A percentile compares a stretch with the other conserved stretches of the same genome.
These are phyloP conservation scores for Penicillium sp. DNA, from an alignment of 2,329 filamentous ascomycete species.

Conservation along the genomic window DNA sequence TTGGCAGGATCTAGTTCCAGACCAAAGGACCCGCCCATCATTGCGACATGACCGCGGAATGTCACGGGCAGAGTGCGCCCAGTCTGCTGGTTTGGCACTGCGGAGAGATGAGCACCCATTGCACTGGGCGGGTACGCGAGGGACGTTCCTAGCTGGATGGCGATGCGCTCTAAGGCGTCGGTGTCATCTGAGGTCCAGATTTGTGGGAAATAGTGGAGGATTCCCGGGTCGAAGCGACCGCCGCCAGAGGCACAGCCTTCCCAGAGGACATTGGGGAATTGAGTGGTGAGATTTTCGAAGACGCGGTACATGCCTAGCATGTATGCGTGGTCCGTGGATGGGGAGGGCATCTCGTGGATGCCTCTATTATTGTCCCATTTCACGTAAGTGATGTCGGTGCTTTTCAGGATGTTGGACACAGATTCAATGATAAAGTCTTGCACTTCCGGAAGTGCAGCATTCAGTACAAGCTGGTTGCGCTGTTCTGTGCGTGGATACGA, in stretches of 20 bases:
- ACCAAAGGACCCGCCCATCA: constrained; percentile 64
- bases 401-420: constrained; percentile 51
- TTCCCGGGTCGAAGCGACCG: constrained; percentile 58
- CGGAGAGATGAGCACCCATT: constrained; percentile 62
- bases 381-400: constrained; percentile 53
- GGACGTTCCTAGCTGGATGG: constrained; percentile 59
- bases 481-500: constrained; percentile 52
- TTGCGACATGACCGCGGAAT: constrained; percentile 61
- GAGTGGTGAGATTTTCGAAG: constrained; percentile 54
- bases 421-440: constrained; percentile 57
- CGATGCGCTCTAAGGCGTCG: constrained; percentile 55
- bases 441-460: constrained; percentile 55
- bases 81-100: constrained; percentile 55
- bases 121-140: constrained; percentile 57
- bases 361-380: constrained; percentile 66
- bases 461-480: constrained; percentile 57
- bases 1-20: constrained; percentile 56
- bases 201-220: constrained; percentile 61
- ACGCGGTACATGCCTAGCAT: constrained; percentile 60
- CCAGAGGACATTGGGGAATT: constrained; percentile 58
- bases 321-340: constrained; percentile 53
- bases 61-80: constrained; percentile 51
- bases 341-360: constrained; percentile 55
- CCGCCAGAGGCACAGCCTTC: constrained; percentile 62
- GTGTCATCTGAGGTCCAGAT: constrained; percentile 62